Evolutionary conservation across 495 filamentous ascomycete species (phyloP).

Genomic region (Penicillium waksmanii): DNA sequence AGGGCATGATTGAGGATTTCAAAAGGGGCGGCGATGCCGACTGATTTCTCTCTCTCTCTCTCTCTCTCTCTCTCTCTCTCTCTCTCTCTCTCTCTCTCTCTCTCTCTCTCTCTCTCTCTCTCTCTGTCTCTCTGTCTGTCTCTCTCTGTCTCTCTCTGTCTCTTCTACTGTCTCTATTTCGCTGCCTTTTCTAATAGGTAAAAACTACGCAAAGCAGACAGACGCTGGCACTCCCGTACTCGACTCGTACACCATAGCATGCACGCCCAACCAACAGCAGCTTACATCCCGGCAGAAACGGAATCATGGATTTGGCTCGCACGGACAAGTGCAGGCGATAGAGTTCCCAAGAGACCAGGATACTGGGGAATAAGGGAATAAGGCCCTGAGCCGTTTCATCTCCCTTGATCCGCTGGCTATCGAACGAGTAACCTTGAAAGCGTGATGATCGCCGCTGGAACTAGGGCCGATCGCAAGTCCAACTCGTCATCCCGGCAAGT

Average conservation of each 20-base stretch:
- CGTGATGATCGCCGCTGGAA: constrained; percentile 33
- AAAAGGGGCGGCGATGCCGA: constrained; percentile 31
- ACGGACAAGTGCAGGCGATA: constrained; percentile 15
- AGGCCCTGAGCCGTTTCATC: constrained; percentile 29
- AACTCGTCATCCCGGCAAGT: constrained; percentile 18
- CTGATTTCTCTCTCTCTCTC: constrained; percentile 11
- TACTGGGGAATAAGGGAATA: background rate
- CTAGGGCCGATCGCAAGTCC: constrained; percentile 34
- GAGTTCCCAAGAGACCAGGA: constrained; percentile 14
- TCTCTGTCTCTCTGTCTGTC: background rate
- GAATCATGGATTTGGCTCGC: constrained; percentile 2
- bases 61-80: background rate
- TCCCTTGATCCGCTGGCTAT: constrained; percentile 9
- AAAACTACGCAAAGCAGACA: background rate
- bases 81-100: background rate
- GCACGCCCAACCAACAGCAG: background rate
- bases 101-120: constrained; percentile 10
- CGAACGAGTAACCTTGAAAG: constrained; percentile 14
- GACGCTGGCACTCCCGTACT: background rate
- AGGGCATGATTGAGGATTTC: constrained; percentile 19
- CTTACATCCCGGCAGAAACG: constrained; percentile 3
- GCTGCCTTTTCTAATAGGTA: background rate
- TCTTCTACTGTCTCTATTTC: background rate
- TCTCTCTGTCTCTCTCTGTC: background rate
- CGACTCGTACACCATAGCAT: too few relatives aligned